Evolutionary conservation across 1,284 basidiomycete species (phyloP).

Genomic region (Ceratobasidium sp.): DNA sequence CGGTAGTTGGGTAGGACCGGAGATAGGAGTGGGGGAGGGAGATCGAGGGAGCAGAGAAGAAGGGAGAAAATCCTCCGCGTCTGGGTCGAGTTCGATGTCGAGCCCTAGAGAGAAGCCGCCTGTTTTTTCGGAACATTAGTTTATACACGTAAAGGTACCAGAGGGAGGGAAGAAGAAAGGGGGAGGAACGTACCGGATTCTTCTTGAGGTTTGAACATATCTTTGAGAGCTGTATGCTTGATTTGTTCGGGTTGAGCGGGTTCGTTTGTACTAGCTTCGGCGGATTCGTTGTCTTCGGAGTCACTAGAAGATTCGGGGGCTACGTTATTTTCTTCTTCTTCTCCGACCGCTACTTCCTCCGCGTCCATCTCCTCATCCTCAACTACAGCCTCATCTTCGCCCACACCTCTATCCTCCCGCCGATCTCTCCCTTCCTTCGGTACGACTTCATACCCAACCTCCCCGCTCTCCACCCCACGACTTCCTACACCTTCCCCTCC

Average conservation of each 20-base stretch:
- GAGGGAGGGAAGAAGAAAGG: too few relatives aligned
- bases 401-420: neutral
- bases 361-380: conserved; percentile 16
- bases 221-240: conserved; percentile 48
- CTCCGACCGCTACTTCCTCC: conserved; percentile 5
- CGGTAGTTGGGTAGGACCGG: neutral
- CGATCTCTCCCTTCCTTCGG: conserved; percentile 46
- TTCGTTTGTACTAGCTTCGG: too few relatives aligned
- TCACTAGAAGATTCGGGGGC: too few relatives aligned
- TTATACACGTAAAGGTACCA: neutral
- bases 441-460: conserved; percentile 45
- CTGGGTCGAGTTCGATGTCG: conserved; percentile 48
- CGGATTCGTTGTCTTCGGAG: too few relatives aligned
- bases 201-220: conserved; percentile 51
- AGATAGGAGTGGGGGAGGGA: neutral
- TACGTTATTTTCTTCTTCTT: conserved; percentile 22
- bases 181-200: conserved; percentile 49
- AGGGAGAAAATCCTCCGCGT: conserved; percentile 40
- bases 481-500: conserved; percentile 3
- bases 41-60: conserved; percentile 40
- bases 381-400: conserved; percentile 3
- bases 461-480: conserved; percentile 46
- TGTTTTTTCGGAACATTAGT: conserved; percentile 12
- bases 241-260: conserved; percentile 35
- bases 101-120: conserved; percentile 44